Evolutionary conservation across 2,329 filamentous ascomycete genomes (phyloP).

Genomic region (Neonectria sp.): DNA sequence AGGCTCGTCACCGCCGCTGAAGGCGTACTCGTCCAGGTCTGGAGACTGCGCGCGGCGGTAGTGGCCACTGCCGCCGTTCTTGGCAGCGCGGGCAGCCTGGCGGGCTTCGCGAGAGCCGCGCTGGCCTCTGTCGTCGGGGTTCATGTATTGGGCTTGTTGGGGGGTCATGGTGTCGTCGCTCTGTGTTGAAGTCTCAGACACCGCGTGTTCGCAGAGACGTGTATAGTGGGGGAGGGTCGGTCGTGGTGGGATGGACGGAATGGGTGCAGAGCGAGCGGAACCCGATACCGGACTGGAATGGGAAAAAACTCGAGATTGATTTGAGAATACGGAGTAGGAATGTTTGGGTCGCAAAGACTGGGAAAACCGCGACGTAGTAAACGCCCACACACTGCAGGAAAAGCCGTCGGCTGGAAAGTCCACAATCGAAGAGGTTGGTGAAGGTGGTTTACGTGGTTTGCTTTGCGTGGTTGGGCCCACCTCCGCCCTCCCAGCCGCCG

Average conservation of each 20-base stretch:
- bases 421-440: constrained; percentile 21
- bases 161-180: constrained; percentile 18
- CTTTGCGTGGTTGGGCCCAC: constrained; percentile 15
- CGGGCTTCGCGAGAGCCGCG: constrained; percentile 46
- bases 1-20: constrained; percentile 43
- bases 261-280: neutral
- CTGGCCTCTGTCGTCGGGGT: constrained; percentile 34
- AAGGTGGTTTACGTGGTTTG: constrained; percentile 6
- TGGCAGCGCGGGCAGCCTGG: constrained; percentile 42
- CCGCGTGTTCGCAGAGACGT: neutral
- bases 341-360: neutral
- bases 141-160: constrained; percentile 27
- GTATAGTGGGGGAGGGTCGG: constrained; percentile 1
- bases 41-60: constrained; percentile 46
- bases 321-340: neutral
- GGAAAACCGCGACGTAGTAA: constrained; percentile 3
- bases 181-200: neutral
- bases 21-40: constrained; percentile 44
- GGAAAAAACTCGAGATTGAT: neutral
- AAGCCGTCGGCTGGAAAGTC: constrained; percentile 1
- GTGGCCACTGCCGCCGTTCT: constrained; percentile 43
- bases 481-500: constrained; percentile 18
- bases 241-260: neutral
- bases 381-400: neutral
- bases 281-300: neutral